Percentiles rank a stretch among this genome's conserved stretches.
phyloP scores from a whole-genome alignment of 108 stramenopile genomes.

The Discostella stelligeroides region DNA sequence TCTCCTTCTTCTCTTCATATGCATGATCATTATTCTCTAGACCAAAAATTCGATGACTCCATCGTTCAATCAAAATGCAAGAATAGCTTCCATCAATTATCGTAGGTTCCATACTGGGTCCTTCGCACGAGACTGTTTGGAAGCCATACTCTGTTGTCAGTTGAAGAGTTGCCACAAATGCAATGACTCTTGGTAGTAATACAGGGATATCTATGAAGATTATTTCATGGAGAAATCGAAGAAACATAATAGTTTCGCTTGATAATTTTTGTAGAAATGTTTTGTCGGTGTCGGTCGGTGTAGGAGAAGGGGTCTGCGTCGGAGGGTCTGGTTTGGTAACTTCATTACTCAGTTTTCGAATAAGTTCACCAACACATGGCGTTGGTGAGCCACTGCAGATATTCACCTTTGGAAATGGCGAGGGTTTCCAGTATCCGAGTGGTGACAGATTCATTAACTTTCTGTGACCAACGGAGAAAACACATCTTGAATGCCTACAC shows the following conservation, averaged over 20 bases:
- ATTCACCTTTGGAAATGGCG: no score
- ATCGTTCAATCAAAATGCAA: constrained; percentile 76
- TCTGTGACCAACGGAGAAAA: background rate
- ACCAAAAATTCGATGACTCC: constrained; percentile 67
- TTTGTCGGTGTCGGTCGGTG: constrained; percentile 6
- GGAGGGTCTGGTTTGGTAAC: constrained; percentile 13
- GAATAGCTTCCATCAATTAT: constrained; percentile 65
- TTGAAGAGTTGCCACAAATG: constrained; percentile 62
- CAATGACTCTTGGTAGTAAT: constrained; percentile 21
- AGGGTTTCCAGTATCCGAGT: background rate
- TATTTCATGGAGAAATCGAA: constrained; percentile 17
- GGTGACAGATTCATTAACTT: constrained; percentile 4
- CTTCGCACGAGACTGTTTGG: constrained; percentile 82
- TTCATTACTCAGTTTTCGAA: constrained; percentile 9
- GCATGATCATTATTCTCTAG: constrained; percentile 44
- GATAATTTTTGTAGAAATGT: constrained; percentile 16
- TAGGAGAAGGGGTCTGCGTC: background rate
- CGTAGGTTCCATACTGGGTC: constrained; percentile 93
- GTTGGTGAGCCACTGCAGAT: no score
- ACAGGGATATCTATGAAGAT: constrained; percentile 15
- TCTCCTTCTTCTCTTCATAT: constrained; percentile 8
- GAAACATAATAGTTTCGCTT: constrained; percentile 14
- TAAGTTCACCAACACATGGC: background rate
- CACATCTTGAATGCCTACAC: constrained; percentile 4
- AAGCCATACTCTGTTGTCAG: constrained; percentile 76